These are phyloP conservation scores for Hirschioporus abietinus DNA, from an alignment of 768 basidiomycete genomes.

Conservation along the genomic window DNA sequence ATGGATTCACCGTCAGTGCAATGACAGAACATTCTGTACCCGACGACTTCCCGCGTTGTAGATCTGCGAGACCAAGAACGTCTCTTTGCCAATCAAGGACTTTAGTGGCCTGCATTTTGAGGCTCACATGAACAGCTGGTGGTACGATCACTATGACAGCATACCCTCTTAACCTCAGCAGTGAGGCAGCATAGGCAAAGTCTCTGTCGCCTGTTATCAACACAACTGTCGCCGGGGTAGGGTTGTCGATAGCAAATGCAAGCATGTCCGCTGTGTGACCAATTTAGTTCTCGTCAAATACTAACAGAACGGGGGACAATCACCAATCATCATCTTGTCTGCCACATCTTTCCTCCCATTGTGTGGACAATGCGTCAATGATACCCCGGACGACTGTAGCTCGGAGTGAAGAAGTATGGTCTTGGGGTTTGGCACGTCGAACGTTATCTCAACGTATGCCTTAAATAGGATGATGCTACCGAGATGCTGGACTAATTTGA, in stretches of 20 bases:
- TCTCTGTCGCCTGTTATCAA: slow-evolving; percentile 66
- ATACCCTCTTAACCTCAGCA: slow-evolving; percentile 48
- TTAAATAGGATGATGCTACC: slow-evolving; percentile 46
- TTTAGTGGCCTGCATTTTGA: background rate
- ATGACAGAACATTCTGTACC: background rate
- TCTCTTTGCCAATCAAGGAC: background rate
- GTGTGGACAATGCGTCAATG: slow-evolving; percentile 31
- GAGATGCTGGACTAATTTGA: slow-evolving; percentile 38
- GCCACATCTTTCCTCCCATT: slow-evolving; percentile 29
- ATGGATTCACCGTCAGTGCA: background rate
- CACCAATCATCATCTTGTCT: slow-evolving; percentile 49
- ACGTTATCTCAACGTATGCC: slow-evolving; percentile 45
- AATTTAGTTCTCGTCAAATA: slow-evolving; percentile 8
- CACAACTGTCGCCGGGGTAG: slow-evolving; percentile 46
- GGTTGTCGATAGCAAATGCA: slow-evolving; percentile 58
- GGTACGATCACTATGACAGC: slow-evolving; percentile 45
- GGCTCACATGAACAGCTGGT: background rate
- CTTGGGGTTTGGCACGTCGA: slow-evolving; percentile 29
- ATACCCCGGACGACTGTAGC: slow-evolving; percentile 45
- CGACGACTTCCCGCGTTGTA: background rate
- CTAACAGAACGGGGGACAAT: background rate
- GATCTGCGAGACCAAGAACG: background rate
- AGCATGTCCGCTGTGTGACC: slow-evolving; percentile 56
- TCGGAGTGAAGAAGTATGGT: slow-evolving; percentile 33
- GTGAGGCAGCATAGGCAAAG: slow-evolving; percentile 58